A percentile compares a stretch with the other conserved stretches of the same genome.
These are phyloP conservation scores for Epithele typhae DNA, from an alignment of 768 basidiomycete genomes.

Conservation along the genomic window DNA sequence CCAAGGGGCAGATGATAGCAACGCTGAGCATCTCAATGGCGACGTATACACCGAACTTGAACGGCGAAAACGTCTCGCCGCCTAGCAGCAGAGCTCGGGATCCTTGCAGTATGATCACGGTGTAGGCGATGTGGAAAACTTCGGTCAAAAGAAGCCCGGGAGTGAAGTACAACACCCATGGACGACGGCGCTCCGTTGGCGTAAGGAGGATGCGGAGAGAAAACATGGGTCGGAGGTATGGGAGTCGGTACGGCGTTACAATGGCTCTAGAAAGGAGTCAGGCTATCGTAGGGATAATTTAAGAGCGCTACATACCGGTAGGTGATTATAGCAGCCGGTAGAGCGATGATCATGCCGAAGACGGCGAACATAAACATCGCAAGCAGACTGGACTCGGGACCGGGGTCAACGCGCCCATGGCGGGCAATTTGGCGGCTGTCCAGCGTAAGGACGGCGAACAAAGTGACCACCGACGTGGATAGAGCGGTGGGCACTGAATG, in stretches of 20 bases:
- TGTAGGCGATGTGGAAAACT: conserved; percentile 40
- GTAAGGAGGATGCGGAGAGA: conserved; percentile 72
- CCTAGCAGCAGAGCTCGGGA: conserved; percentile 56
- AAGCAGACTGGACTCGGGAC: conserved; percentile 52
- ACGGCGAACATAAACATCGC: conserved; percentile 62
- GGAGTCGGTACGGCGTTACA: conserved; percentile 75
- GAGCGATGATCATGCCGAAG: conserved; percentile 58
- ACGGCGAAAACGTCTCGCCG: conserved; percentile 39
- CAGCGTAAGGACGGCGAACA: conserved; percentile 54
- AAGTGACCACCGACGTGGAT: conserved; percentile 49
- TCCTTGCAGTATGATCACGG: conserved; percentile 38
- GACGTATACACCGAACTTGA: conserved; percentile 54
- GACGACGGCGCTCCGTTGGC: conserved; percentile 72
- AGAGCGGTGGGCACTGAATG: conserved; percentile 45
- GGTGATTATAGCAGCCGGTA: conserved; percentile 70
- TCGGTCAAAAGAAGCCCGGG: conserved; percentile 55
- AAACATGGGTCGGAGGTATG: conserved; percentile 52
- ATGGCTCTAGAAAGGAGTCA: conserved; percentile 50
- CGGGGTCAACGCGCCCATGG: conserved; percentile 62
- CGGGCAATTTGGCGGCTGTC: conserved; percentile 51
- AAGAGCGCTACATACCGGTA: conserved; percentile 50
- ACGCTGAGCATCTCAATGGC: conserved; percentile 53
- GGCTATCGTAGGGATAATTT: background rate
- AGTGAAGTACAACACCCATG: conserved; percentile 79
- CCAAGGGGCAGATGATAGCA: conserved; percentile 63